Evolutionary conservation across 2,329 filamentous ascomycete genomes (phyloP), one percentile per base, ranked within the genome.

Genomic region (Aspergillus eucalypticola): DNA sequence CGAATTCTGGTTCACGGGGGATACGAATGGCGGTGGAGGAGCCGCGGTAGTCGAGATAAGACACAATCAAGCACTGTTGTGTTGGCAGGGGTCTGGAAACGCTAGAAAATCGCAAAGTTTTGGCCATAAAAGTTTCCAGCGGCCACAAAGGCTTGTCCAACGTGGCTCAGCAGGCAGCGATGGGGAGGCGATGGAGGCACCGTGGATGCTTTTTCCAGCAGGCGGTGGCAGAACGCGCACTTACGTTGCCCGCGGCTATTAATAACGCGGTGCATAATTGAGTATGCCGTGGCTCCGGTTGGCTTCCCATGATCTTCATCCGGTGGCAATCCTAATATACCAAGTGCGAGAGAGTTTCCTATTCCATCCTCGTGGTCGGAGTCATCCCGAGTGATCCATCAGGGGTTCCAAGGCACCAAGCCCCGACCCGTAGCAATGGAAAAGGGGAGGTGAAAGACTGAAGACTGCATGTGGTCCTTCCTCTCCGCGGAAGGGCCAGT

Each of bases 181-280:
- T 44, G 39, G 39, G 23, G 42, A 54, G 56, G 25, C 38, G 56
- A 52, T 44, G 10, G 15, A 46, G 23, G 10, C 27, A 17, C 7
- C 27, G 35, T 19, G 44, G 21, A 53, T 17, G 15, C 19, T 54
- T 17, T 13, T 54, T 61, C 19, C 5, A 39, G 61, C 48, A 64
- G 56, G 61, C 61, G 61, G 61, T 64, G 61, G 56, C 61, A 61
- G 51, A 63, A 50, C 56, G 38, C 53, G 56, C 39, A 54, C 39
- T 50, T 51, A 41, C 41, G 60, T 58, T 59, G 60, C 58, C 51
- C 60, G 56, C 21, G n/a, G 11, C 17, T 49, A 54, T 59, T 32
- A 59, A 50, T 59, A 51, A 59, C 53, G 15, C 32, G 51, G 53
- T 32, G 53, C 42, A 42, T 29, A 54, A 44, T 29, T 23, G 15